A percentile compares a stretch with the other conserved stretches of the same genome.
Evolutionary conservation across 2,329 filamentous ascomycete genomes (phyloP).

Genomic region (Aspergillus floridensis): DNA sequence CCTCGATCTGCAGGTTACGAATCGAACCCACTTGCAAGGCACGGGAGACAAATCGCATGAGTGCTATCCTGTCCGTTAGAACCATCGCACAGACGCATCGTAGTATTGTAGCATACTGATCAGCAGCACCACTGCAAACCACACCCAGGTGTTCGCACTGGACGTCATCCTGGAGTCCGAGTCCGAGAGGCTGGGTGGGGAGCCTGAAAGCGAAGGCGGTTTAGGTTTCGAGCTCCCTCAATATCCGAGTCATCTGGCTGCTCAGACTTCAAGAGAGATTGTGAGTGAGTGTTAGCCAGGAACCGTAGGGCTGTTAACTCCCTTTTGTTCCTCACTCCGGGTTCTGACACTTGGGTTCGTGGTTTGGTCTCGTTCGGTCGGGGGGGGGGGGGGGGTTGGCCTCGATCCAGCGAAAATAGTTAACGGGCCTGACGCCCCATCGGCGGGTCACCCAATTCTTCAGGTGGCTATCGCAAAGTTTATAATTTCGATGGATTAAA

Average conservation of each 20-base stretch:
- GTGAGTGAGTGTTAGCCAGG: not conserved
- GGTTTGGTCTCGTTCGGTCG: not conserved
- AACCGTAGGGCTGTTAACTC: not conserved
- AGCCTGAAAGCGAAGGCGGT: not conserved
- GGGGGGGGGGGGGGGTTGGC: not conserved
- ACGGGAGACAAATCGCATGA: constrained; percentile 15
- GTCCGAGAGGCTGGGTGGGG: not conserved
- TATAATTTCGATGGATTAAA: not conserved
- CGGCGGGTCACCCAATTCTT: not conserved
- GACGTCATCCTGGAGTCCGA: not conserved
- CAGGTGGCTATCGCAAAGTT: not conserved
- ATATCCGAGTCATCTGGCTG: not conserved
- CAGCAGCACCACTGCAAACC: constrained; percentile 14
- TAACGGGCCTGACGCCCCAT: not conserved
- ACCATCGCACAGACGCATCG: not conserved
- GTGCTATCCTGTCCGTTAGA: constrained; percentile 1
- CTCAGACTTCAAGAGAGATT: not conserved
- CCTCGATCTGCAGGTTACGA: constrained; percentile 12
- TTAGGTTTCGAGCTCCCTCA: not conserved
- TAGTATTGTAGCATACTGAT: constrained; percentile 5
- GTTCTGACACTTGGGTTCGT: not conserved
- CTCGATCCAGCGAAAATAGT: not conserved
- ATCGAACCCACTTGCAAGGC: constrained; percentile 8
- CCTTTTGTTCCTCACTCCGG: not conserved
- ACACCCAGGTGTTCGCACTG: constrained; percentile 13